Evolutionary conservation across 352 stramenopile species (phyloP), one percentile per base, ranked within the genome.

Genomic region (Globisporangium cystogenes): DNA sequence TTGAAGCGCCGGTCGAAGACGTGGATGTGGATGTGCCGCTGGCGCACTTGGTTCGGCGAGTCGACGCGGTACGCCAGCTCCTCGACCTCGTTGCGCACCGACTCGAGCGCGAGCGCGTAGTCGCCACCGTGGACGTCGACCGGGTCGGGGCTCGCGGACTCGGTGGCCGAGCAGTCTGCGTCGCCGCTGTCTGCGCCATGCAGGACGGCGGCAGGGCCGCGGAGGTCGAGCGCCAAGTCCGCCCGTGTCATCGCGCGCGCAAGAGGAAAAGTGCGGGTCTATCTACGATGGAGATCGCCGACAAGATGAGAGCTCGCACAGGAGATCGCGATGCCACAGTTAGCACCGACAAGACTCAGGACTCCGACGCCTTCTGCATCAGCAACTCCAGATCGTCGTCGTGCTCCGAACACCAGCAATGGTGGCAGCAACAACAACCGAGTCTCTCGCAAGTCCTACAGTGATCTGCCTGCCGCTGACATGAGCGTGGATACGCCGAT

Each of bases 21-120:
- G 41, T 84, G 72, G 60, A 86, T 80, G 45, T 82, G 73, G 58
- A 86, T 80, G 60, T 77, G 70, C 18, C 72, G 72, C 48, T 82
- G 68, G 7, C 75, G 75, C 48, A 84, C 26, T 29, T 81, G 65
- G 42, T 50, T 79, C 6, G 75, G 68, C 24, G 72, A 77, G 8
- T 76, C 67, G 6, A 70, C 60, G 12, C 53, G 31, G 23, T 57
- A 62, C 10, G 55, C 33, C 29, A 62, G 41, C 31, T n/a, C 37
- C 7, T 62, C 55, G n/a, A 29, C 43, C 27, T 62, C 49, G 15
- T 58, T 26, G 15, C 51, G 18, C 24, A 57, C 51, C 0, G 49
- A 51, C 50, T 62, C 55, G 18, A 58, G 48, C 24, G 55, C 55
- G 6, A 58, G 23, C 7, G 36, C n/a, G 39, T 60, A 64, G 44